Conservation (phyloP, 2,329 filamentous ascomycete species). For the Delphinella strobiligena region DNA sequence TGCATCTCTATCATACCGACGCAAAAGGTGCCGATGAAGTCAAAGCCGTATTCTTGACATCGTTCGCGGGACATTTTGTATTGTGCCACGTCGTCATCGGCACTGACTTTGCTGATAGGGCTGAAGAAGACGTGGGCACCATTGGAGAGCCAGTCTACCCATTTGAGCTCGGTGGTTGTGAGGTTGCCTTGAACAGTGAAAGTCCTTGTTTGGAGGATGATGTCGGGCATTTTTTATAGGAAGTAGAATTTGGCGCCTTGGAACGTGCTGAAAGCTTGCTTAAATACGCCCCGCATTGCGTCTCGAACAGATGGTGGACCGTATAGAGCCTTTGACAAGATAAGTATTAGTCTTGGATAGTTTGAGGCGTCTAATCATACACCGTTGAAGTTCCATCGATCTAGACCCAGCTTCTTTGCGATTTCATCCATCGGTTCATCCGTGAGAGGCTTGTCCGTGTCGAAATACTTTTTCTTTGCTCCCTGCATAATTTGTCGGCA, state of each 20-base stretch:
- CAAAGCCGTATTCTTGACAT: constrained; percentile 32
- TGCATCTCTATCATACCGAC: constrained; percentile 44
- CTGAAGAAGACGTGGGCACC: constrained; percentile 41
- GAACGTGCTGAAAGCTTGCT: constrained; percentile 30
- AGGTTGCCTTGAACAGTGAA: constrained; percentile 21
- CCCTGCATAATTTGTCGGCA: background rate
- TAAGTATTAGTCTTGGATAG: background rate
- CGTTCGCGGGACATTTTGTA: constrained; percentile 27
- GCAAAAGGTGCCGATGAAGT: constrained; percentile 40
- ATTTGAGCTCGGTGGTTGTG: constrained; percentile 25
- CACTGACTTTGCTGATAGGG: constrained; percentile 39
- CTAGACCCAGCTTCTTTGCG: constrained; percentile 28
- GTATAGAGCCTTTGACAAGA: constrained; percentile 22
- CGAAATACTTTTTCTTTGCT: constrained; percentile 7
- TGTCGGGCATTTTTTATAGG: constrained; percentile 27
- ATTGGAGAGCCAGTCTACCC: constrained; percentile 42
- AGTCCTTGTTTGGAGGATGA: constrained; percentile 18
- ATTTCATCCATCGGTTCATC: constrained; percentile 31
- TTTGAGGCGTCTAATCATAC: background rate
- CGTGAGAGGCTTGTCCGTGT: constrained; percentile 21
- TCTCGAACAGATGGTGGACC: constrained; percentile 20
- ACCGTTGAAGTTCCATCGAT: constrained; percentile 42
- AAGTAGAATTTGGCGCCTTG: constrained; percentile 32
- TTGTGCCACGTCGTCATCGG: constrained; percentile 33
- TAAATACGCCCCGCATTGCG: constrained; percentile 27